A percentile compares a stretch with the other conserved stretches of the same genome.
Conservation (phyloP, 805 yeast species). For the Candida chilensis region DNA sequence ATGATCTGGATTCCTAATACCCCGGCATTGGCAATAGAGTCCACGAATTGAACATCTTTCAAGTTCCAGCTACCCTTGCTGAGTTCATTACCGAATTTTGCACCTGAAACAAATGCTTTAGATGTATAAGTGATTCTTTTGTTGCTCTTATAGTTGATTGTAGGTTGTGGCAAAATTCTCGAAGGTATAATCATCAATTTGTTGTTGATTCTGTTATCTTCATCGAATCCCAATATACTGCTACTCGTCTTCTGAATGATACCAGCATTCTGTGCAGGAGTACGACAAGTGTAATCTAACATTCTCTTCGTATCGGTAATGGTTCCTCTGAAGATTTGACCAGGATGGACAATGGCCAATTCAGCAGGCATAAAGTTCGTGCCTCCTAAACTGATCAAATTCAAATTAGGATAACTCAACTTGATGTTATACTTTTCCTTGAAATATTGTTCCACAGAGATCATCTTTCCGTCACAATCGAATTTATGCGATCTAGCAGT, state of each 20-base stretch:
- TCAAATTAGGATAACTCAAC: conserved; percentile 13
- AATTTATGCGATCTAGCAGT: conserved; percentile 11
- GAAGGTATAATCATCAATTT: conserved; percentile 15
- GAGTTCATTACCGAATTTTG: conserved; percentile 6
- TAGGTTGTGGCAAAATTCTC: conserved; percentile 9
- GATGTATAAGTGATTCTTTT: conserved; percentile 2
- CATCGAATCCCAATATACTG: conserved; percentile 7
- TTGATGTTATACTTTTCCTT: conserved; percentile 10
- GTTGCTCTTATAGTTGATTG: conserved; percentile 8
- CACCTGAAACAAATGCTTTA: not conserved
- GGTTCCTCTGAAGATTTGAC: conserved; percentile 17
- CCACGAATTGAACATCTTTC: conserved; percentile 5
- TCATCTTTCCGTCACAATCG: conserved; percentile 9
- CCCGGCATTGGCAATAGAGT: conserved; percentile 3
- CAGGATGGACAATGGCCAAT: conserved; percentile 11
- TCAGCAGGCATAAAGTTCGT: conserved; percentile 16
- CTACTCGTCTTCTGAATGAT: conserved; percentile 14
- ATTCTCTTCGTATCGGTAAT: conserved; percentile 14
- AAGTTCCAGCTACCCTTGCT: conserved; percentile 8
- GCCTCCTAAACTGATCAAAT: conserved; percentile 14
- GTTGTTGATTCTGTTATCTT: conserved; percentile 8
- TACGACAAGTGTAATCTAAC: conserved; percentile 13
- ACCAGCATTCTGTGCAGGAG: conserved; percentile 15
- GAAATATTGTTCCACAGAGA: conserved; percentile 14
- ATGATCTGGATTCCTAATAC: conserved; percentile 6